Base-by-base conservation (phyloP, 805 yeast species). In the Nakazawaea wickerhamii region DNA sequence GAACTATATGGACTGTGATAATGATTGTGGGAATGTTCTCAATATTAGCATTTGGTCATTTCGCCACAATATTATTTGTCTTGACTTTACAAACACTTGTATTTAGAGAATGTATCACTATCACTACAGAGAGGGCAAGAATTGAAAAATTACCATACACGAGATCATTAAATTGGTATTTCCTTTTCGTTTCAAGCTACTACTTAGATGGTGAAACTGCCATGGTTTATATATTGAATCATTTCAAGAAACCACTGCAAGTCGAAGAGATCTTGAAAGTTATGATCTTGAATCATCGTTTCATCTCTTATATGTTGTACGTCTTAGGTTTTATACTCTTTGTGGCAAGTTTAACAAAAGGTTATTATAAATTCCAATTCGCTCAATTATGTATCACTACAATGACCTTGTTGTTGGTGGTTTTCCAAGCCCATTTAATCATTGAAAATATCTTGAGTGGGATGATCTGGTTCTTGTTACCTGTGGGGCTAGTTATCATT, bases 361-460 rank as follows among this genome's bases (percentile, higher is more conserved):
- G 96, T 17, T 84, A 79, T 62, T 79, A 88, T 59, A 83, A 79
- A 61, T 89, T 87, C 67, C 99, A 93, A 66, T 91, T 91, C 68
- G 88, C 91, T 17, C 96, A 93, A 57, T 75, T 93, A 51, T 87
- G 96, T 62, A 77, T 85, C 47, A 90, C 98, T 4, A 97, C 91
- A 60, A 88, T 93, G 96, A 88, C 93, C 15, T 66, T 93, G 52
- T 67, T 90, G 48, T 65, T 93, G 46, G 95, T 91, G 43, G 95
- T 93, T 21, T 80, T 87, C 68, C 99, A 93, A 67, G 93, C 95
- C 36, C 95, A 93, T 63, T 79, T 90, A 60, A 85, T 93, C 54
- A 89, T 87, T 53, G 85, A 81, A 55, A 93, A 93, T 62, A 84
- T 91, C 44, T 72, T 90, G 53, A 84, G 79, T 50, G 99, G 99